These are phyloP conservation scores for Closterium sp. DNA, from an alignment of 139 green algal genomes.

Conservation along the genomic window DNA sequence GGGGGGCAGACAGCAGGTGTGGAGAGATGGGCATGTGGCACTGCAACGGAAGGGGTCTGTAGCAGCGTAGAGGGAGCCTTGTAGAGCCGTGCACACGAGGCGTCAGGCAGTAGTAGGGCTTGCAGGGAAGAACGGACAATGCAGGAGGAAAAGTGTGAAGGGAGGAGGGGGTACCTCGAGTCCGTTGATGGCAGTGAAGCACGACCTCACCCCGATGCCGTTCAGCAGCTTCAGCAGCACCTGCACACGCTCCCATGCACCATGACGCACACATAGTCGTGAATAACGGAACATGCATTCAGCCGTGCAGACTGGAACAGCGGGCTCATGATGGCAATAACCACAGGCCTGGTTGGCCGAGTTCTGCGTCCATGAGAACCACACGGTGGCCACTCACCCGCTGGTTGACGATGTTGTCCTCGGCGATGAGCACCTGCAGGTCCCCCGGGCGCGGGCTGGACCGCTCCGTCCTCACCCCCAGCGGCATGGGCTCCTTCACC, in stretches of 20 bases:
- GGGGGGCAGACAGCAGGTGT: background rate
- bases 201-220: constrained; percentile 12
- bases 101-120: background rate
- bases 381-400: background rate
- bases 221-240: constrained; percentile 44
- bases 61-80: background rate
- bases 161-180: constrained; percentile 11
- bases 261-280: background rate
- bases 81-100: background rate
- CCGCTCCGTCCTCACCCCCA: background rate
- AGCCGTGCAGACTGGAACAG: background rate
- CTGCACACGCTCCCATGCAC: background rate
- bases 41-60: background rate
- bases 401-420: constrained; percentile 45
- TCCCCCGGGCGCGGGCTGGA: background rate
- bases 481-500: background rate
- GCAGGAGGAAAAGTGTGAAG: background rate
- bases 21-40: too few species aligned
- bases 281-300: too few species aligned
- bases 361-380: too few species aligned
- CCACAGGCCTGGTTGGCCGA: too few species aligned
- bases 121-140: background rate
- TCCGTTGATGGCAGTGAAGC: constrained; percentile 23
- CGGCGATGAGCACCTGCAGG: constrained; percentile 25
- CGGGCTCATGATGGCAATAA: too few species aligned